Evolutionary conservation across 441 rosid species (phyloP), one percentile per base, ranked within the genome.

Genomic region (Erodium moschatum): DNA sequence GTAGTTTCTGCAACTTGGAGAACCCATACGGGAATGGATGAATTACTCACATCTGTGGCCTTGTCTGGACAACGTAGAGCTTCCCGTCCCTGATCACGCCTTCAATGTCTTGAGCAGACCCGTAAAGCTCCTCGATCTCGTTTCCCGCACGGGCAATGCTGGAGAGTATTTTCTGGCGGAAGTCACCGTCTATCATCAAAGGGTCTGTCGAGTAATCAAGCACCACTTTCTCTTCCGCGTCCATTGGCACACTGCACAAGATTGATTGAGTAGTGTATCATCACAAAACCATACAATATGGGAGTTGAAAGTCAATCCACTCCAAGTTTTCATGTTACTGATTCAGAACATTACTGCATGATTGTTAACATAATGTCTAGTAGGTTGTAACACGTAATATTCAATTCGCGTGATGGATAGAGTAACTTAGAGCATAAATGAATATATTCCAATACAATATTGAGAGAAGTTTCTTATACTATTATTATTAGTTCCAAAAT

Each of bases 81-180:
- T 93, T 88, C 69, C 96, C 93, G 7, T 88, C 96, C 78, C 84
- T 85, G 38, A 93, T 78, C 56, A 89, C 98, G 4, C 98, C 98
- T 85, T 93, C 98, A 15, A 93, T 91, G 79, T 93, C 98, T 70
- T 93, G 98, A 1, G 98, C 76, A 70, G 96, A 78, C 72, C 95
- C 97, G 29, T 87, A 90, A 6, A 93, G 81, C 69, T 89, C 89
- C 77, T 93, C 98, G 7, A 93, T 89, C 50, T 83, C 91, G 50
- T 71, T 81, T 70, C 98, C 98, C 0, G 91, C 91, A 0, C 81
- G 78, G 40, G 90, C 98, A 5, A 93, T 89, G 86, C 84, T 78
- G 12, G 96, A 78, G 68, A 93, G 98, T 38, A 83, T 85, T 65
- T 83, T 75, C 75, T 78, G 72, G 66, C 69, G 92, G 71, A 90